A percentile compares a stretch with the other conserved stretches of the same genome.
Conservation (phyloP, 1,139 yeast genomes). For the Debaryomyces psychrophilus region DNA sequence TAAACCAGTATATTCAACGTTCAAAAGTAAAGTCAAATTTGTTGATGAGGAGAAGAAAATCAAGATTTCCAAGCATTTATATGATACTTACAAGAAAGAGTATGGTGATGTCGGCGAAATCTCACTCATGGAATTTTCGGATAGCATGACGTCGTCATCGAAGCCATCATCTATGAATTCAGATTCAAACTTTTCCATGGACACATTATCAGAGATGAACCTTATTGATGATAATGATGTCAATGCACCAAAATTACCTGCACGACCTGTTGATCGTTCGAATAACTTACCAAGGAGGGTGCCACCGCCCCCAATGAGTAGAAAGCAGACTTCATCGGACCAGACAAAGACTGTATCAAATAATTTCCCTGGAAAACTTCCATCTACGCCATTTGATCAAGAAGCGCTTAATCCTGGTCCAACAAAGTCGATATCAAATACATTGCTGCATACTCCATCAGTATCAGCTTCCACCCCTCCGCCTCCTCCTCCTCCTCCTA, state of each 20-base stretch:
- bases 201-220: conserved; percentile 42
- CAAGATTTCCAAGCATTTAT: conserved; percentile 34
- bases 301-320: conserved; percentile 43
- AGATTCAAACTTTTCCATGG: conserved; percentile 25
- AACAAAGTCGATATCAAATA: conserved; percentile 4
- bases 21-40: conserved; percentile 62
- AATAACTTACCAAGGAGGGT: conserved; percentile 31
- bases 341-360: conserved; percentile 11
- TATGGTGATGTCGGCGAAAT: conserved; percentile 26
- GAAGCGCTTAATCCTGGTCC: conserved; percentile 2
- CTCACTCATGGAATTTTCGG: conserved; percentile 25
- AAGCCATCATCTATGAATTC: conserved; percentile 17
- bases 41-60: conserved; percentile 50
- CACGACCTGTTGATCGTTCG: conserved; percentile 19
- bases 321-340: conserved; percentile 19
- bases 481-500: conserved; percentile 36
- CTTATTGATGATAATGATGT: conserved; percentile 34
- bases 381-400: conserved; percentile 7
- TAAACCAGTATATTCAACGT: conserved; percentile 85
- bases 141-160: conserved; percentile 20
- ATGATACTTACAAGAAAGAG: conserved; percentile 35
- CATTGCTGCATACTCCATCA: conserved; percentile 9
- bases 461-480: conserved; percentile 11
- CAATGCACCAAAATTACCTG: conserved; percentile 24
- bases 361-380: conserved; percentile 22